These are phyloP conservation scores for Trichodelitschia bisporula DNA, from an alignment of 495 filamentous ascomycete species.

Conservation along the genomic window DNA sequence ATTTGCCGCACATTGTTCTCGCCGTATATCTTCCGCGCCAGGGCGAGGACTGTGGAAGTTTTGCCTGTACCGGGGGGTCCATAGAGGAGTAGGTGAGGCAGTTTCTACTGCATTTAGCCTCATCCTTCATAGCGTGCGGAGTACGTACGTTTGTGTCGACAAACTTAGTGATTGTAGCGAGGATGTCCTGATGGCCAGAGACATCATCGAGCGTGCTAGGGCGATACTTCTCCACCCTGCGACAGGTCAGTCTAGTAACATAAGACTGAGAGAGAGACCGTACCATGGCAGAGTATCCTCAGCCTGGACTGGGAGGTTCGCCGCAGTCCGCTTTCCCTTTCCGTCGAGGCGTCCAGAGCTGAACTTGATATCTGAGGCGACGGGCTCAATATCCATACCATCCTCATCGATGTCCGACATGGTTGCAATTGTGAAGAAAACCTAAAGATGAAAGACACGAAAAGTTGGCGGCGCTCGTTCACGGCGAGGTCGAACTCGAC, in stretches of 20 bases:
- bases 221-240: conserved; percentile 96
- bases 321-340: conserved; percentile 76
- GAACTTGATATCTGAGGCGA: conserved; percentile 31
- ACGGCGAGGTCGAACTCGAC: too few species aligned
- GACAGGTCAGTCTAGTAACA: not conserved
- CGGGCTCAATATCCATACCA: conserved; percentile 49
- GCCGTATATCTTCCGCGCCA: conserved; percentile 84
- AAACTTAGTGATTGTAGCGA: conserved; percentile 92
- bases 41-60: conserved; percentile 31
- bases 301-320: conserved; percentile 81
- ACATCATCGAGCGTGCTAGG: conserved; percentile 76
- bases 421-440: too few species aligned
- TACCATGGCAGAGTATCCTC: conserved; percentile 90
- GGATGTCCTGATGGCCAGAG: conserved; percentile 91
- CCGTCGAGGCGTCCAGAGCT: conserved; percentile 31
- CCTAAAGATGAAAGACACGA: too few species aligned
- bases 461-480: too few species aligned
- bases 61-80: conserved; percentile 23
- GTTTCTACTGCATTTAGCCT: conserved; percentile 23
- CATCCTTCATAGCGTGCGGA: not conserved
- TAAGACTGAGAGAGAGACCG: conserved; percentile 3
- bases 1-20: conserved; percentile 84
- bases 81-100: conserved; percentile 82
- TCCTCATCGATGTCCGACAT: conserved; percentile 92
- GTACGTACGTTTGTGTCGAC: conserved; percentile 54